These are phyloP conservation scores for Ogataea wickerhamii DNA, from an alignment of 805 yeast species.

Conservation along the genomic window DNA sequence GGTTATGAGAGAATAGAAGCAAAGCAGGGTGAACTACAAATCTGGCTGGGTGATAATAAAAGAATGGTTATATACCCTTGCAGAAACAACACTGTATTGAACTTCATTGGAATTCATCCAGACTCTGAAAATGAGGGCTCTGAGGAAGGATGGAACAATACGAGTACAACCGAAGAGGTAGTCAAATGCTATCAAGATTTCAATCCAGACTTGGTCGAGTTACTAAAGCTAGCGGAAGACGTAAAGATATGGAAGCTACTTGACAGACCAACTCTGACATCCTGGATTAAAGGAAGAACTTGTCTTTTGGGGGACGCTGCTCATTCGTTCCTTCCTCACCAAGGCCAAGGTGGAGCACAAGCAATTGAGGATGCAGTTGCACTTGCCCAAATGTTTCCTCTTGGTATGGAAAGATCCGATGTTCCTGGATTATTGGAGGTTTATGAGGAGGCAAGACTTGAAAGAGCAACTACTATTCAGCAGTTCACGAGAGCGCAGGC, in stretches of 20 bases:
- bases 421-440: conserved; percentile 15
- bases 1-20: not conserved
- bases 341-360: conserved; percentile 17
- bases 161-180: conserved; percentile 17
- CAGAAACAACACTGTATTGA: conserved; percentile 7
- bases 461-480: conserved; percentile 29
- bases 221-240: conserved; percentile 23
- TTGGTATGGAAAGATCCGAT: conserved; percentile 36
- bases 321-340: conserved; percentile 32
- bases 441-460: conserved; percentile 27
- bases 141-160: conserved; percentile 22
- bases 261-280: conserved; percentile 21
- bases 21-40: conserved; percentile 4
- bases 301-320: conserved; percentile 34
- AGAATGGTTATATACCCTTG: conserved; percentile 7
- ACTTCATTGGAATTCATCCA: conserved; percentile 7
- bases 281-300: conserved; percentile 27
- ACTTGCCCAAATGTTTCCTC: conserved; percentile 38
- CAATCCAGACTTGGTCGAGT: conserved; percentile 16
- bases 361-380: conserved; percentile 22
- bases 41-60: conserved; percentile 3
- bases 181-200: conserved; percentile 14
- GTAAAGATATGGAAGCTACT: conserved; percentile 28
- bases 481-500: conserved; percentile 9
- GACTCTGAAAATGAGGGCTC: conserved; percentile 5